phyloP scores from a whole-genome alignment of 2,329 filamentous ascomycete species.

The Aspergillus brasiliensis region DNA sequence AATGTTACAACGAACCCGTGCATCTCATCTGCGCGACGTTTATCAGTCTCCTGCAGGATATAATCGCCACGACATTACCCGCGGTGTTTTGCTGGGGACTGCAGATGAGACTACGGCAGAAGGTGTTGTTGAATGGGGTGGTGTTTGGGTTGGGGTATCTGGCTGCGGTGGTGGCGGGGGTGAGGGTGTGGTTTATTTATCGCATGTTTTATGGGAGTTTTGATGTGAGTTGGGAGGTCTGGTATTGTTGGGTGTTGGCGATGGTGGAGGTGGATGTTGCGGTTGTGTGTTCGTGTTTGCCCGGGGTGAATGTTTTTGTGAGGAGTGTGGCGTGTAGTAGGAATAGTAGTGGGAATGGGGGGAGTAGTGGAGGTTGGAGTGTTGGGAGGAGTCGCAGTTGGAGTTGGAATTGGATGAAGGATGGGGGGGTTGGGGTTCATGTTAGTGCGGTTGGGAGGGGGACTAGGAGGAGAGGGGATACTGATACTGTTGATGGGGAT shows the following conservation, averaged over 20 bases:
- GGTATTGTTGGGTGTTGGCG: constrained; percentile 13
- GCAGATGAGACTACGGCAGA: constrained; percentile 9
- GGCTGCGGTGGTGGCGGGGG: constrained; percentile 1
- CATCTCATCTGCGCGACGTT: constrained; percentile 7
- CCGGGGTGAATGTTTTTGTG: constrained; percentile 8
- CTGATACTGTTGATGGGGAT: background rate
- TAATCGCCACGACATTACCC: constrained; percentile 5
- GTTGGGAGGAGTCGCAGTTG: background rate
- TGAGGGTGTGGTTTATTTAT: constrained; percentile 6
- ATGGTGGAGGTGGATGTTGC: constrained; percentile 10
- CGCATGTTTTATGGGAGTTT: constrained; percentile 5
- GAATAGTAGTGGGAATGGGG: background rate
- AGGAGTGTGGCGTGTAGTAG: background rate
- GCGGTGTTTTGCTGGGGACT: constrained; percentile 5
- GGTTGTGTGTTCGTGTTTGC: constrained; percentile 2
- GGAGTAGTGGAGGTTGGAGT: too few relatives aligned
- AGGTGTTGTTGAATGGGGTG: background rate
- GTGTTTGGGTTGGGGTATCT: constrained; percentile 11
- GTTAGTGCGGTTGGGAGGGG: background rate
- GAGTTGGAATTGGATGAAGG: background rate
- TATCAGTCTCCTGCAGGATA: constrained; percentile 9
- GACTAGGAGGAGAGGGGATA: background rate
- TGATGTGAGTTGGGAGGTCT: constrained; percentile 5
- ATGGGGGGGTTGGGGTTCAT: background rate
- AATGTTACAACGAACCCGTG: constrained; percentile 7